These are phyloP conservation scores for Blastocystis sp. DNA, from an alignment of 352 stramenopile genomes.

Conservation along the genomic window DNA sequence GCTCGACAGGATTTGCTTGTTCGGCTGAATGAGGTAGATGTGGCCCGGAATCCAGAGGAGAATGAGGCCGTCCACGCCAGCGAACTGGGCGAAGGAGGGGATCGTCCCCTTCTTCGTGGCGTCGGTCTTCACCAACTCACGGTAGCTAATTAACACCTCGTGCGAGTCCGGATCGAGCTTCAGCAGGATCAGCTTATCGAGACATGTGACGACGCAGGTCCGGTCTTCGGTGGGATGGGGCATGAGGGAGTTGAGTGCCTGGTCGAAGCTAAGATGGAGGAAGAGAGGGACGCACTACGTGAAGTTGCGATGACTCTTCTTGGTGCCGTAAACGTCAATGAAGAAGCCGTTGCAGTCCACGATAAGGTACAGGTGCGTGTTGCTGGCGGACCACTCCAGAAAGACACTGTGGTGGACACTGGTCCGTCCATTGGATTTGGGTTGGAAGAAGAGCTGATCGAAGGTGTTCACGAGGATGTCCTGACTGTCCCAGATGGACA, in stretches of 20 bases:
- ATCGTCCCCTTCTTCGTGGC: neutral
- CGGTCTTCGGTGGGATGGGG: constrained; percentile 1
- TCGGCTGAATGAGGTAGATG: constrained; percentile 6
- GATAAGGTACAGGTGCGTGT: constrained; percentile 23
- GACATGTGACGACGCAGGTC: constrained; percentile 36
- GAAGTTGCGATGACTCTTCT: constrained; percentile 5
- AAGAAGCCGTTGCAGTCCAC: constrained; percentile 35
- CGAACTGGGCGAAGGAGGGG: constrained; percentile 8
- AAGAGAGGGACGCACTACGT: neutral
- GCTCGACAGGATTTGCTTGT: neutral
- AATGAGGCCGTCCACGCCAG: constrained; percentile 1
- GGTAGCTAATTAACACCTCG: neutral
- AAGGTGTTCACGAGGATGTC: constrained; percentile 33
- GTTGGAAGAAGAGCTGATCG: constrained; percentile 14
- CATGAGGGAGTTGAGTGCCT: constrained; percentile 17
- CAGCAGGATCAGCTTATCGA: constrained; percentile 28
- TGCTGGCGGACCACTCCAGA: constrained; percentile 20
- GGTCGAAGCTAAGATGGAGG: constrained; percentile 19
- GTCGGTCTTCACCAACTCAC: neutral
- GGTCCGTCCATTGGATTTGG: neutral
- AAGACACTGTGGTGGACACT: neutral
- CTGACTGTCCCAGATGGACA: constrained; percentile 26
- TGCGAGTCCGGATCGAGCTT: neutral
- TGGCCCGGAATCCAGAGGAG: constrained; percentile 5
- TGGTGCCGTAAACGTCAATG: constrained; percentile 14